Base-by-base conservation (phyloP, 345 rosid genomes). In the Lepidium sativum region DNA sequence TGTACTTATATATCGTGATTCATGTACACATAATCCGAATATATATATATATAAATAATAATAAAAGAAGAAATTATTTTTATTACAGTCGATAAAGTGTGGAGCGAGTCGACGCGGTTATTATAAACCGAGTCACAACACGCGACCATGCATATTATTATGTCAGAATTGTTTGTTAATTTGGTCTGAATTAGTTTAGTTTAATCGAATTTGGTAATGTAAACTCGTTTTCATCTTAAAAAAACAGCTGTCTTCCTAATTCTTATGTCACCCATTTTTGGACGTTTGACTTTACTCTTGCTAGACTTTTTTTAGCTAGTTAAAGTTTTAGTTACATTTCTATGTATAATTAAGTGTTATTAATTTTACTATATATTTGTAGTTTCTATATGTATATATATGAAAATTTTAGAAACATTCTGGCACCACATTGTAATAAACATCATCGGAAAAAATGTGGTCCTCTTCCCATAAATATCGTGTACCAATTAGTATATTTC, bases 231-330 rank as follows among this genome's bases (percentile, higher is more conserved):
- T 42, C 49, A 52, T 60, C 67, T 63, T 66, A 16, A 27, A 27
- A 18, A 35, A 10, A 72, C 77, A 72, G 77, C 72, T 72, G 76
- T 65, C 55, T 65, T 50, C 35, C 38, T 52, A 59, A 52, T 40
- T 72, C 41, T 58, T 60, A 53, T 73, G 63, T 60, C 57, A 73
- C 43, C 55, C 54, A 73, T 72, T 64, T 66, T 60, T 43, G 20
- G 67, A 66, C 52, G 60, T 51, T 60, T 73, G 72, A 66, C 63
- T 73, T 66, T 52, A 44, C 48, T 33, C 32, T 27, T 61, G n/a
- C n/a, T n/a, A n/a, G 18, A 56, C 9, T 27, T 54, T 39, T n/a
- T n/a, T n/a, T n/a, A n/a, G 39, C 39, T 15, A 41, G 4, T 2
- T 44, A 13, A 37, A 10, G 68, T 71, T 51, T n/a, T 59, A 51